Evolutionary conservation across 208 protist genomes (phyloP).

Genomic region (Trypanosoma vivax): DNA sequence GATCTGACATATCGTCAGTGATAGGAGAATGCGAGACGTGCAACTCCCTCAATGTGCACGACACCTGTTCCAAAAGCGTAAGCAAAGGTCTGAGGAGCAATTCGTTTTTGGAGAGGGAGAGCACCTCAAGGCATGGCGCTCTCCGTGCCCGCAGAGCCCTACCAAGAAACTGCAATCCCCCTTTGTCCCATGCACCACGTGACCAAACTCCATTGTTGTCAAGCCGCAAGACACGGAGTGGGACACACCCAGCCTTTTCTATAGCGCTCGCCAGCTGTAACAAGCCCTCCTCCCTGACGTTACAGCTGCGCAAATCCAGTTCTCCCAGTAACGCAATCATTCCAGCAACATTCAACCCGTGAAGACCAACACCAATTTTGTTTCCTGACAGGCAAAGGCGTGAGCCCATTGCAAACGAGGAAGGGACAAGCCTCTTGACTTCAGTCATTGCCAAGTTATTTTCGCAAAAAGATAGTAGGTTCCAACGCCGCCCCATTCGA

Average conservation of each 20-base stretch:
- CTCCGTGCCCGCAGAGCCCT: conserved; percentile 44
- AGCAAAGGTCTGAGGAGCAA: conserved; percentile 43
- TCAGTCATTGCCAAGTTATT: conserved; percentile 1
- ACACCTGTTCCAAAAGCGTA: conserved; percentile 54
- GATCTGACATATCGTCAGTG: conserved; percentile 33
- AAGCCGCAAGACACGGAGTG: conserved; percentile 38
- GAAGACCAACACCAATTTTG: conserved; percentile 21
- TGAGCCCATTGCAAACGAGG: conserved; percentile 5
- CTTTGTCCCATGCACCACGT: conserved; percentile 2
- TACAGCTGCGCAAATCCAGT: conserved; percentile 38
- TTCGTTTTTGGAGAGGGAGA: conserved; percentile 49
- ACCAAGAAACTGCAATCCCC: conserved; percentile 49
- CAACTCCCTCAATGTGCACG: conserved; percentile 28
- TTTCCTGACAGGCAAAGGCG: conserved; percentile 9
- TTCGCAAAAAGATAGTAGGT: conserved; percentile 4
- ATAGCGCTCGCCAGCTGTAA: conserved; percentile 35
- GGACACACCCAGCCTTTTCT: conserved; percentile 29
- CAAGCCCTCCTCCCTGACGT: conserved; percentile 30
- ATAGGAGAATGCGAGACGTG: conserved; percentile 41
- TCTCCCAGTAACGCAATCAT: conserved; percentile 19
- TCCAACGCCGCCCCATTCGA: conserved; percentile 7
- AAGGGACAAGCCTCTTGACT: conserved; percentile 7
- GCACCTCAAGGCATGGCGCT: conserved; percentile 36
- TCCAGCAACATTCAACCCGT: conserved; percentile 13
- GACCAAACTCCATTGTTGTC: conserved; percentile 31